A percentile compares a stretch with the other conserved stretches of the same genome.
phyloP scores from a whole-genome alignment of 139 green algal genomes.

The Penium margaritaceum region DNA sequence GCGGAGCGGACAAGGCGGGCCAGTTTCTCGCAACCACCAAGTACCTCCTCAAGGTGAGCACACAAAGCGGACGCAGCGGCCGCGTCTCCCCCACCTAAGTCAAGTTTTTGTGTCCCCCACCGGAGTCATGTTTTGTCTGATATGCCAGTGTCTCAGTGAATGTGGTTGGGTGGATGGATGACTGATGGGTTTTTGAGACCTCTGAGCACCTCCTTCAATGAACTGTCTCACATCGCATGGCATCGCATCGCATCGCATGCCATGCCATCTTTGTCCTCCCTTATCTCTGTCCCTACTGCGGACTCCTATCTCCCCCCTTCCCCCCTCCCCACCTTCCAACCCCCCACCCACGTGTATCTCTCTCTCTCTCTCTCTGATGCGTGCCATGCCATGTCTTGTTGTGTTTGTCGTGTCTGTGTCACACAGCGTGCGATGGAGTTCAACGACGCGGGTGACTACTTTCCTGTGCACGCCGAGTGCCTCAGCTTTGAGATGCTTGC shows the following conservation, averaged over 20 bases:
- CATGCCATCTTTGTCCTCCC: background rate
- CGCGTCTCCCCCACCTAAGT: no score
- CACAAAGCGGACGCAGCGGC: background rate
- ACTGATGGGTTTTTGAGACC: no score
- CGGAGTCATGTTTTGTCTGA: no score
- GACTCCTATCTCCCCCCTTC: no score
- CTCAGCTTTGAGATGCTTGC: conserved; percentile 46
- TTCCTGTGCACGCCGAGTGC: conserved; percentile 50
- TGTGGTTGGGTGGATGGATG: background rate
- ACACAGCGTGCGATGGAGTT: conserved; percentile 25
- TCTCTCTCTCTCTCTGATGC: background rate
- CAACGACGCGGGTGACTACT: conserved; percentile 46
- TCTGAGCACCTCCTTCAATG: no score
- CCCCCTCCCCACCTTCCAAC: no score
- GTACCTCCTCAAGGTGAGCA: background rate
- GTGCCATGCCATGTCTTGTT: background rate
- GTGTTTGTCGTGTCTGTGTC: background rate
- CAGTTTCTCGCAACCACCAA: background rate
- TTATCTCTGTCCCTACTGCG: background rate
- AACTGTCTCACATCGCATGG: no score
- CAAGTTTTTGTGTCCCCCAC: no score
- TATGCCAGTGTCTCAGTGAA: no score
- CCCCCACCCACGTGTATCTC: no score
- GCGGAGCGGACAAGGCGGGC: conserved; percentile 9
- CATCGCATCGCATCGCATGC: background rate